Percentiles rank a stretch among this genome's conserved stretches.
Evolutionary conservation across 2,329 filamentous ascomycete species (phyloP).

Genomic region (Ascosphaera pollenicola): DNA sequence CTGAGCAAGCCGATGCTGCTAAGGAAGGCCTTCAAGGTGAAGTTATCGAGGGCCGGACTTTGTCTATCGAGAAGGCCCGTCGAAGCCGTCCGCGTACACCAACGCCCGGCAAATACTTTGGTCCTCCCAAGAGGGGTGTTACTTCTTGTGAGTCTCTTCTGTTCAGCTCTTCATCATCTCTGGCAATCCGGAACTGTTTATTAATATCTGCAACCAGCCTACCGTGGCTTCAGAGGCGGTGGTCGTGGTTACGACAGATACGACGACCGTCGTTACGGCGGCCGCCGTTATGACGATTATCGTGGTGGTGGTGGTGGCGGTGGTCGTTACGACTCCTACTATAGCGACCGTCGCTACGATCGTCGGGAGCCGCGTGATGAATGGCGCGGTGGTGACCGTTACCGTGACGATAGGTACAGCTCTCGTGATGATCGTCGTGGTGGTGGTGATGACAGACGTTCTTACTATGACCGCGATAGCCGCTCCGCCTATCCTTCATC

Average conservation of each 20-base stretch:
- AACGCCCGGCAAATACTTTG: slow-evolving; percentile 97
- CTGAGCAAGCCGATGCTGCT: slow-evolving; percentile 87
- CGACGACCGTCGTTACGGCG: slow-evolving; percentile 32
- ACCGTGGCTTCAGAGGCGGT: slow-evolving; percentile 21
- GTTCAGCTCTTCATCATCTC: slow-evolving; percentile 1
- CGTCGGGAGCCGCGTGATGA: slow-evolving; percentile 13
- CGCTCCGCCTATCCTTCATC: slow-evolving; percentile 24
- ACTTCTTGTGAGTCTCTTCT: slow-evolving; percentile 6
- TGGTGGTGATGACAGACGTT: slow-evolving; percentile 15
- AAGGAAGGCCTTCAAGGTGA: slow-evolving; percentile 93
- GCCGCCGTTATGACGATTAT: slow-evolving; percentile 22
- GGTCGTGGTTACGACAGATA: slow-evolving; percentile 23
- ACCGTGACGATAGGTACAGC: slow-evolving; percentile 28
- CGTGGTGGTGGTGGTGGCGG: slow-evolving; percentile 18
- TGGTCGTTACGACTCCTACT: slow-evolving; percentile 3
- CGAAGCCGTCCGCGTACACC: slow-evolving; percentile 86
- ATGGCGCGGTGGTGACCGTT: slow-evolving; percentile 30
- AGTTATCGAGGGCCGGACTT: slow-evolving; percentile 77
- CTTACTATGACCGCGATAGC: slow-evolving; percentile 22
- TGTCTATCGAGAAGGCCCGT: slow-evolving; percentile 98
- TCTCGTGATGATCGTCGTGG: slow-evolving; percentile 25
- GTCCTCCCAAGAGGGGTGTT: slow-evolving; percentile 90
- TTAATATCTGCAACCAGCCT: slow-evolving; percentile 17
- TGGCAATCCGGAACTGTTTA: neutral
- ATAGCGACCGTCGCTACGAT: neutral